Base-by-base conservation (phyloP, 1,139 yeast species). In the Kazachstania sp. region DNA sequence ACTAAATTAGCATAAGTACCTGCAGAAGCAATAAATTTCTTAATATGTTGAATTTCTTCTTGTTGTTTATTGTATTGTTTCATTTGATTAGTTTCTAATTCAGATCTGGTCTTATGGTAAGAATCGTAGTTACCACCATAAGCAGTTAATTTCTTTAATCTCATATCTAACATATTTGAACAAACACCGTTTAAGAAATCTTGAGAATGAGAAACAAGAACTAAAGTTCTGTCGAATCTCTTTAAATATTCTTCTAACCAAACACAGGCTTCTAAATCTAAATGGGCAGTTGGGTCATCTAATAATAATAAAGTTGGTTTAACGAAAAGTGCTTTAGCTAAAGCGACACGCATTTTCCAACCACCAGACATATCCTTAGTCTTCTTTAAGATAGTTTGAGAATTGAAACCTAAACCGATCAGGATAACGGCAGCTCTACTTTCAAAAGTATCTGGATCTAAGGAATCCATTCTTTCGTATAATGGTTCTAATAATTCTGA, bases 1-100 rank as follows among this genome's bases (percentile, higher is more conserved):
- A 94, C 98, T 77, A 92, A 78, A 74, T 94, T 94, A 54, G 99
- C 98, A 74, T 92, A 94, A 51, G 98, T 94, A 90, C 99, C 98
- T 54, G 98, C 98, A 59, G 96, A 86, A 46, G 98, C 98, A 74
- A 92, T 94, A 69, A 92, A 92, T 74, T 92, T 92, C 78, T 92
- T 94, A 71, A 94, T 94, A 71, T 92, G 98, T 41, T 83, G 88
- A 66, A 94, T 92, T 79, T 92, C 98, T 72, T 94, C 98, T 75
- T 94, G 98, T 77, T 92, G 97, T 73, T 92, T 94, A 65, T 73
- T 70, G 73, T 92, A 92, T 70, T 88, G 95, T 75, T 92, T 94
- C 95, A 86, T 92, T 78, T 92, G 98, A 71, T 92, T 92, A 57
- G 95, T 83, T 73, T 94, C 98, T 75, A 77, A 74, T 77, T 92